Evolutionary conservation across 1,284 basidiomycete genomes (phyloP), one percentile per base, ranked within the genome.

Genomic region (Ustilago nuda): DNA sequence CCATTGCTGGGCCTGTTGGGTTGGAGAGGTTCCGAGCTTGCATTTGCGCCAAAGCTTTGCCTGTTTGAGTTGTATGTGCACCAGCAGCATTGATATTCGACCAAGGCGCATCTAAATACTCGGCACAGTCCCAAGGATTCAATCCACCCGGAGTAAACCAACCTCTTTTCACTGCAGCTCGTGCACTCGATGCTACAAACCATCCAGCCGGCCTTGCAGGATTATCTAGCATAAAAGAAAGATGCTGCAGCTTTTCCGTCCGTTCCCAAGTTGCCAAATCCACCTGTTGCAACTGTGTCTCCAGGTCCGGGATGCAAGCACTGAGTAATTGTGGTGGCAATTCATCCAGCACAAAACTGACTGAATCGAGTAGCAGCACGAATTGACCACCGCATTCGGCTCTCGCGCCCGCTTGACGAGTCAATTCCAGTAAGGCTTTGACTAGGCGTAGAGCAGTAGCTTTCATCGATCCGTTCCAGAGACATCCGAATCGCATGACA

Each of bases 111-210:
- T 73, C 71, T 23, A 77, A 53, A 46, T 77, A 77, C 60, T 77
- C 75, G 12, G 66, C 67, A 35, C 75, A 74, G 19, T 77, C 71
- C 75, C 71, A 77, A 13, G 75, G 67, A 52, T 66, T 68, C 57
- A 64, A n/a, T 27, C 61, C 67, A 2, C 61, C 66, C 35, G 66
- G 43, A 9, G 62, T 57, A n/a, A 58, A 77, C 71, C 71, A 77
- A 4, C 74, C 74, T 12, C 48, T 36, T 52, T 53, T 53, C 9
- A 72, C 32, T 9, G 74, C 74, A 33, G 66, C 62, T 4, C 58
- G 54, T 15, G 70, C 66, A 56, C 61, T 66, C 13, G 60, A 39
- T 1, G 74, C 61, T 4, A 68, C 59, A 17, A 76, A 60, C 53
- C 62, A 62, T 33, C 45, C 70, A 8, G 51, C 32, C 4, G 33